Evolutionary conservation across 345 rosid genomes (phyloP).

Genomic region (Trapa bicornis): DNA sequence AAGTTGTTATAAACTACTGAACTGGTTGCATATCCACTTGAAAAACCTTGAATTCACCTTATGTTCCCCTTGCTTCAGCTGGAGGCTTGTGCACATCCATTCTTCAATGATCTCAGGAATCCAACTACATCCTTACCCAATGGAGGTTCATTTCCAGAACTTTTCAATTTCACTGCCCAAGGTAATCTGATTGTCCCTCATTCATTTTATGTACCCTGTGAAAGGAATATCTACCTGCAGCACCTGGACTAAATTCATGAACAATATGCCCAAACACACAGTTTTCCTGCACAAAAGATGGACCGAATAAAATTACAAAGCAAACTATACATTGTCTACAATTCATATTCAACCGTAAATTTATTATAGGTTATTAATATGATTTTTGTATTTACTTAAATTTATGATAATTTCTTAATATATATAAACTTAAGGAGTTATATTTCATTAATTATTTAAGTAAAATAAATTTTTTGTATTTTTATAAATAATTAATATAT

Average conservation of each 20-base stretch:
- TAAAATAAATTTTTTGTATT: too few relatives aligned
- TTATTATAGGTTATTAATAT: too few relatives aligned
- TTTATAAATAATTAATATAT: too few relatives aligned
- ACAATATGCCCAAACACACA: background rate
- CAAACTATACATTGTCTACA: too few relatives aligned
- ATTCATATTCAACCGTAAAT: too few relatives aligned
- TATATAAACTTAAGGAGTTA: too few relatives aligned
- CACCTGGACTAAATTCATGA: background rate
- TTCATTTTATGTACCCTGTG: background rate
- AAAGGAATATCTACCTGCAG: background rate
- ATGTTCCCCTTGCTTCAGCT: constrained; percentile 26
- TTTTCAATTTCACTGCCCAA: constrained; percentile 87
- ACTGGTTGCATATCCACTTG: background rate
- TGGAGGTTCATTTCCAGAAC: constrained; percentile 73
- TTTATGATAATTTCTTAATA: too few relatives aligned
- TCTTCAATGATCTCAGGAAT: constrained; percentile 77
- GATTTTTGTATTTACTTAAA: too few relatives aligned
- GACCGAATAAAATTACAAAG: background rate
- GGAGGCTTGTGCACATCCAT: constrained; percentile 97
- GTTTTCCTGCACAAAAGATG: background rate
- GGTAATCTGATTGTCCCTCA: constrained; percentile 27
- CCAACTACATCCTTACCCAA: constrained; percentile 73
- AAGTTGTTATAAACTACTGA: background rate
- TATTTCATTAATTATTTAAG: too few relatives aligned
- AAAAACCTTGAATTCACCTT: background rate